phyloP scores from a whole-genome alignment of 2,329 filamentous ascomycete genomes.

The Colletotrichum magnum region DNA sequence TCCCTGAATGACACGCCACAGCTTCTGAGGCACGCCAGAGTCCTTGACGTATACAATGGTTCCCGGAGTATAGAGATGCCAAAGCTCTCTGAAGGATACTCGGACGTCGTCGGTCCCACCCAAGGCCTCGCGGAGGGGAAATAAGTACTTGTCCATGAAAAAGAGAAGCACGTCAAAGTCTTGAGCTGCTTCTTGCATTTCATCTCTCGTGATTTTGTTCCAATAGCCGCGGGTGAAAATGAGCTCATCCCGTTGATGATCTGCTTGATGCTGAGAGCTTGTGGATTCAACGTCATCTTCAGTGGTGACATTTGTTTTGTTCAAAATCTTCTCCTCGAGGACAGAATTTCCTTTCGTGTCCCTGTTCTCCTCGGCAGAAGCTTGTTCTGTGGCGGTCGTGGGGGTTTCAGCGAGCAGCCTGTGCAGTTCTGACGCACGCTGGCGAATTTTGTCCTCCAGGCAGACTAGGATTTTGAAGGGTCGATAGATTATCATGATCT shows the following conservation, averaged over 20 bases:
- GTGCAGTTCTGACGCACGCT: background rate
- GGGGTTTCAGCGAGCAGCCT: background rate
- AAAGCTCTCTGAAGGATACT: background rate
- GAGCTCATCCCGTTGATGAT: background rate
- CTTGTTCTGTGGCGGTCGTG: no score
- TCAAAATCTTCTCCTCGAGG: no score
- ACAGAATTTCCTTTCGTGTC: no score
- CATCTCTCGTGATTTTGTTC: background rate
- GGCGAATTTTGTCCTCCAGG: background rate
- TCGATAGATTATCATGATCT: background rate
- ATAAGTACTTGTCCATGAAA: background rate
- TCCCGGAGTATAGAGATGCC: background rate
- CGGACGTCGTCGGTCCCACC: accelerated
- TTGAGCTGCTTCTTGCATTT: background rate
- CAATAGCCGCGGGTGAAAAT: background rate
- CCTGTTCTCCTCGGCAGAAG: no score
- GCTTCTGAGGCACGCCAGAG: background rate
- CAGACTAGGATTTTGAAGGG: background rate
- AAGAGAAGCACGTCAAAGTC: background rate
- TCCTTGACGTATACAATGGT: constrained; percentile 8
- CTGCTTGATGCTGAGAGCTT: background rate
- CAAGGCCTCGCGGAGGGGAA: background rate
- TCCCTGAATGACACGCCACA: constrained; percentile 8
- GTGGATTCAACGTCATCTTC: no score
- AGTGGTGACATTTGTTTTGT: background rate